Evolutionary conservation across 345 rosid genomes (phyloP).

Genomic region (Rubroshorea leprosula): DNA sequence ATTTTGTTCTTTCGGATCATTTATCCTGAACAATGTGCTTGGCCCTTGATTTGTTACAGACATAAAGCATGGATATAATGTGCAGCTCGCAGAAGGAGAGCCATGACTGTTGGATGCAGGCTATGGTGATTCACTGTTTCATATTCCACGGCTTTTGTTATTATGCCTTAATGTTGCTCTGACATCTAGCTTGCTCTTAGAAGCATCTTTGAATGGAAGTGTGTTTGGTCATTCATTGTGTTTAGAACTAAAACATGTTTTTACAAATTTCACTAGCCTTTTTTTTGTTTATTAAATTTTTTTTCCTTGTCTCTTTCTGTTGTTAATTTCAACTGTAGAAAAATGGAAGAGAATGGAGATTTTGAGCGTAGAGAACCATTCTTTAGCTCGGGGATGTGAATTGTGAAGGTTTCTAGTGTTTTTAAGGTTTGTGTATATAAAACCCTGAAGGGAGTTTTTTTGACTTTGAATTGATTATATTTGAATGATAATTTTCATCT

Average conservation of each 20-base stretch:
- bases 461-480: conserved; percentile 11
- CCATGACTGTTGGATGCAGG: conserved; percentile 23
- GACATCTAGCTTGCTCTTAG: conserved; percentile 2
- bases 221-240: conserved; percentile 18
- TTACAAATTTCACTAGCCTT: conserved; percentile 4
- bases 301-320: conserved; percentile 17
- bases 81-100: conserved; percentile 58
- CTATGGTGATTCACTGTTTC: not conserved
- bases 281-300: too few relatives aligned
- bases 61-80: conserved; percentile 47
- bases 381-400: conserved; percentile 22
- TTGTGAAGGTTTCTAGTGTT: conserved; percentile 9
- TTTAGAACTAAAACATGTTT: conserved; percentile 15
- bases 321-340: conserved; percentile 34
- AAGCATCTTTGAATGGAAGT: conserved; percentile 10
- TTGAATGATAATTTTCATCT: conserved; percentile 8
- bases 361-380: conserved; percentile 24
- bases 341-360: not conserved
- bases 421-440: conserved; percentile 25
- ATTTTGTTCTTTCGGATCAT: conserved; percentile 12
- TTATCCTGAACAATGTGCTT: conserved; percentile 9
- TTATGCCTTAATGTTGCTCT: conserved; percentile 2
- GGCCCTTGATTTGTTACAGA: conserved; percentile 35
- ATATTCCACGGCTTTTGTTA: not conserved
- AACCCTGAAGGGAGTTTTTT: conserved; percentile 6